A percentile compares a stretch with the other conserved stretches of the same genome.
phyloP scores from a whole-genome alignment of 2,329 filamentous ascomycete species.

The Corinectria fuckeliana region DNA sequence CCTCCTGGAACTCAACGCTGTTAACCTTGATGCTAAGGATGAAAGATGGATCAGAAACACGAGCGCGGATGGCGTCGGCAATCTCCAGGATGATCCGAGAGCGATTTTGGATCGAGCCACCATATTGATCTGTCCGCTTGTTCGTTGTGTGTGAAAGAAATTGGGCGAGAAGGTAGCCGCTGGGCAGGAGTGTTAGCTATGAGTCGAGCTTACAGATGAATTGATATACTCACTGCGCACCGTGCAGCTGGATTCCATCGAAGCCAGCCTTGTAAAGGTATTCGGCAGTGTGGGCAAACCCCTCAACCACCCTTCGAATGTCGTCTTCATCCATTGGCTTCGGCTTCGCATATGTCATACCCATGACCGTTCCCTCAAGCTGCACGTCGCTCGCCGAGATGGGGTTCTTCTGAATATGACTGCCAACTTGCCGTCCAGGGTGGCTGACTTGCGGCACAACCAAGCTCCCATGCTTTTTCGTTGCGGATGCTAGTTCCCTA shows the following conservation, averaged over 20 bases:
- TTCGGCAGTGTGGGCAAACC: slow-evolving; percentile 67
- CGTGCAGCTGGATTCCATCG: slow-evolving; percentile 59
- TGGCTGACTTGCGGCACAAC: slow-evolving; percentile 57
- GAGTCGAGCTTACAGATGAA: background rate
- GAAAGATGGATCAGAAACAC: slow-evolving; percentile 37
- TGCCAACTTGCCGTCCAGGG: slow-evolving; percentile 52
- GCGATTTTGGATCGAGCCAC: slow-evolving; percentile 51
- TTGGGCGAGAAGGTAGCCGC: slow-evolving; percentile 58
- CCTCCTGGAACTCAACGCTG: slow-evolving; percentile 61
- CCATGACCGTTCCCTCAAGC: slow-evolving; percentile 32
- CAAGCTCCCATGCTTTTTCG: background rate
- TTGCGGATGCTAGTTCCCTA: background rate
- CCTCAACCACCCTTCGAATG: slow-evolving; percentile 63
- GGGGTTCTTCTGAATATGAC: slow-evolving; percentile 41
- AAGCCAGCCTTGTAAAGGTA: slow-evolving; percentile 69
- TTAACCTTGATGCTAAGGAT: slow-evolving; percentile 65
- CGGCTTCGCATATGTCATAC: slow-evolving; percentile 53
- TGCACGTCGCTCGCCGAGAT: slow-evolving; percentile 52
- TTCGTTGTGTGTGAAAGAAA: slow-evolving; percentile 58
- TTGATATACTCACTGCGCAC: slow-evolving; percentile 47
- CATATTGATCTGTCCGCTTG: slow-evolving; percentile 58
- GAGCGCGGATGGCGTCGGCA: slow-evolving; percentile 41
- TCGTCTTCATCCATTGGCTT: slow-evolving; percentile 60
- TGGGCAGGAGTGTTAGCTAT: background rate
- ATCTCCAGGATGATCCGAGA: slow-evolving; percentile 54